These are phyloP conservation scores for Linum lewisii DNA, from an alignment of 345 rosid genomes.

Conservation along the genomic window DNA sequence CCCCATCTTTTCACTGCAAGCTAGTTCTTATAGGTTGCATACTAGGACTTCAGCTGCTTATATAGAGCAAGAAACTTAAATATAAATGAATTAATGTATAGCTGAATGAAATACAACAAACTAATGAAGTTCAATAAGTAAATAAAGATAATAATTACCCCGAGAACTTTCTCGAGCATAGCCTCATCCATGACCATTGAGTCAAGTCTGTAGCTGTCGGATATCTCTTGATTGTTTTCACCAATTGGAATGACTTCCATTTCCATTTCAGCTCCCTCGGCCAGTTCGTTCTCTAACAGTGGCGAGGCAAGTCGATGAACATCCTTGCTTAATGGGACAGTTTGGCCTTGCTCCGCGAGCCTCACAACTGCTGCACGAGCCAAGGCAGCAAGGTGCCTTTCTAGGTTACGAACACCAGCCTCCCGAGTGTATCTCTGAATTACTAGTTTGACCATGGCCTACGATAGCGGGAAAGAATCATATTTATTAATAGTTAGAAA, in stretches of 20 bases:
- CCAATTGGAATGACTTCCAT: conserved; percentile 96
- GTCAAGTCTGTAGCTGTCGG: conserved; percentile 52
- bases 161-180: conserved; percentile 87
- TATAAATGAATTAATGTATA: background rate
- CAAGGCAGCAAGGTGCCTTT: conserved; percentile 86
- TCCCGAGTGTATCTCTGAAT: conserved; percentile 95
- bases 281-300: conserved; percentile 65
- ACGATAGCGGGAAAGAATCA: conserved; percentile 13
- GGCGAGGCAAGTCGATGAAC: conserved; percentile 70
- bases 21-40: too few species aligned
- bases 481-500: background rate
- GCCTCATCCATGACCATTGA: conserved; percentile 77
- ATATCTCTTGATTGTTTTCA: conserved; percentile 66
- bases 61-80: too few species aligned
- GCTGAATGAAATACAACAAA: background rate
- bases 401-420: conserved; percentile 90
- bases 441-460: conserved; percentile 79
- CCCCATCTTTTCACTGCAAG: too few species aligned
- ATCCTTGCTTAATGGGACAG: conserved; percentile 62
- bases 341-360: conserved; percentile 81
- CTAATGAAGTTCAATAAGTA: background rate
- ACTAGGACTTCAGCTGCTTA: too few species aligned
- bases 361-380: conserved; percentile 97
- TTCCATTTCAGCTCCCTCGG: conserved; percentile 91
- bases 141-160: conserved; percentile 41